Evolutionary conservation across 2,329 filamentous ascomycete genomes (phyloP), one percentile per base, ranked within the genome.

Genomic region (Paecilomyces formosus): DNA sequence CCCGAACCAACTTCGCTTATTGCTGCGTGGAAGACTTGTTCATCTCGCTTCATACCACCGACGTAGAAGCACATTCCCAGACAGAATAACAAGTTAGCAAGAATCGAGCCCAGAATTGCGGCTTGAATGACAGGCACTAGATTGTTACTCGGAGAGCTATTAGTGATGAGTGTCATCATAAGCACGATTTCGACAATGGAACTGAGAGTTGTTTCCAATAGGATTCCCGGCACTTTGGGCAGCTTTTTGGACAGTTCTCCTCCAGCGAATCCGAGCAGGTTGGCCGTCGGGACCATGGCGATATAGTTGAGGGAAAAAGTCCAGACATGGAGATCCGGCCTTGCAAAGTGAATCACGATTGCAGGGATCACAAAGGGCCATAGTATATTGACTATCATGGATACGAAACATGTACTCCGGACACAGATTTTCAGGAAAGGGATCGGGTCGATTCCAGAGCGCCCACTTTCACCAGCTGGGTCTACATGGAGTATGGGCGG

Each of bases 81-180:
- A 65, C 90, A 95, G 0, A 95, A 79, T 52, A 95, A 76, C 75
- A 94, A 82, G 31, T 91, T 95, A 12, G 91, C 90, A 33, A 96
- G 73, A 52, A 95, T 88, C 0, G 89, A 93, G 35, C 91, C 90
- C 0, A 95, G 76, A 57, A 95, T 92, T 26, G 91, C 90, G 21
- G 60, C 60, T 22, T 62, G 60, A 28, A 62, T 60, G 35, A 51
- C 88, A n/a, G 82, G 79, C 60, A 88, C 75, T 30, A 75, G 61
- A 50, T 72, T 68, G n/a, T 76, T 76, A 11, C 71, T 66, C 21
- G 73, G 67, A 31, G 86, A 71, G 78, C 76, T 81, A 12, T 31
- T 31, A 60, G 76, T 74, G 53, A 94, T 79, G 52, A 95, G 76
- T 2, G 92, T 83, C 78, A 93, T 88, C 74, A 95, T 94, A 30